These are phyloP conservation scores for Cicer judaicum DNA, from an alignment of 306 rosid species.

Conservation along the genomic window DNA sequence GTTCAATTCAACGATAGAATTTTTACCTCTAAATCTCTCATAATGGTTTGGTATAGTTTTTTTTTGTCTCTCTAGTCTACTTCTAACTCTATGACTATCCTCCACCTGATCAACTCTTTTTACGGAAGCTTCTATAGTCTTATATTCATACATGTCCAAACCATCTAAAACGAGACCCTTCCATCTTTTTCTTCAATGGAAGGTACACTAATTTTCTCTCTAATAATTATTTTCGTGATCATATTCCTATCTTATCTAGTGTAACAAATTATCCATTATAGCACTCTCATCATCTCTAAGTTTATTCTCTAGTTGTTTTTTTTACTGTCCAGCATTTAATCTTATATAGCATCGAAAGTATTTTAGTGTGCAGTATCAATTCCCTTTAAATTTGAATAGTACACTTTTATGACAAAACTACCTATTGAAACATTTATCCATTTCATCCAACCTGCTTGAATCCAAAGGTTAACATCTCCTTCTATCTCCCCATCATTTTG, in stretches of 20 bases:
- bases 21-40: conserved; percentile 18
- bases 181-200: not conserved
- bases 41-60: not conserved
- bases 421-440: not conserved
- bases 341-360: not conserved
- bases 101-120: not conserved
- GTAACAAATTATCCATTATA: conserved; percentile 2
- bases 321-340: not conserved
- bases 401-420: not conserved
- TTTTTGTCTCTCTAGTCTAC: not conserved
- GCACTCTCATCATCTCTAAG: not conserved
- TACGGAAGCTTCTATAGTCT: conserved; percentile 14
- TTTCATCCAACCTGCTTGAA: not conserved
- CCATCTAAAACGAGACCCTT: not conserved
- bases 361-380: not conserved
- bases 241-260: not conserved
- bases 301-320: not conserved
- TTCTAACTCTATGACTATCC: conserved; percentile 1
- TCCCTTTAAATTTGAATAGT: not conserved
- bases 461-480: not conserved
- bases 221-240: not conserved
- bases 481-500: not conserved
- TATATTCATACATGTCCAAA: not conserved
- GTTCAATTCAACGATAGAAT: not conserved
- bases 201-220: not conserved